Evolutionary conservation across 1,284 basidiomycete species (phyloP).

Genomic region (Entoloma clypeatum): DNA sequence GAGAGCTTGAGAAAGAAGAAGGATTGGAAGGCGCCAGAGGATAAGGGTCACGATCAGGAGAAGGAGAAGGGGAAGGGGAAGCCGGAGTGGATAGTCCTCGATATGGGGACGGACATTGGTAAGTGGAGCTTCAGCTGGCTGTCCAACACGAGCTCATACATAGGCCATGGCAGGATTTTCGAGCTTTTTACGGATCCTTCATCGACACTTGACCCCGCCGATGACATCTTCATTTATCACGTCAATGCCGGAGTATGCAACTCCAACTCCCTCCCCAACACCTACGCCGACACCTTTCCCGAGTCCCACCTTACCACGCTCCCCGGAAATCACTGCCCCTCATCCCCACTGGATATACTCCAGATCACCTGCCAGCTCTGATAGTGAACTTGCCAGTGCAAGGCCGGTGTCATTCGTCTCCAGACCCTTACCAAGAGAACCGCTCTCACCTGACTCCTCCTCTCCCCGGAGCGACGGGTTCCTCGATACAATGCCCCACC

Average conservation of each 20-base stretch:
- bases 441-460: conserved; percentile 7
- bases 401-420: neutral
- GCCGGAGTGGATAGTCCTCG: conserved; percentile 55
- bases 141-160: neutral
- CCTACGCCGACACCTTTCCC: conserved; percentile 23
- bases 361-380: conserved; percentile 5
- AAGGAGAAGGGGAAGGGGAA: conserved; percentile 22
- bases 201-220: conserved; percentile 44
- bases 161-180: conserved; percentile 39
- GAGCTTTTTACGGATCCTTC: conserved; percentile 57
- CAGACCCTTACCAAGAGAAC: conserved; percentile 4
- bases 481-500: conserved; percentile 12
- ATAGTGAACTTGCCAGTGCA: conserved; percentile 1
- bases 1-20: conserved; percentile 39
- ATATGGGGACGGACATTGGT: conserved; percentile 55
- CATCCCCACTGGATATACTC: conserved; percentile 11
- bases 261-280: conserved; percentile 18
- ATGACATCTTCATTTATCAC: conserved; percentile 47
- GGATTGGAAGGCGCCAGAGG: conserved; percentile 9
- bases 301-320: conserved; percentile 17
- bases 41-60: conserved; percentile 13
- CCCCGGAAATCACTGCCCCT: neutral
- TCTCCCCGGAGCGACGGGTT: conserved; percentile 13
- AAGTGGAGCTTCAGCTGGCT: conserved; percentile 21
- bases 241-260: conserved; percentile 19